A percentile compares a stretch with the other conserved stretches of the same genome.
Evolutionary conservation across 2,329 filamentous ascomycete genomes (phyloP).

Genomic region (Beauveria bassiana): DNA sequence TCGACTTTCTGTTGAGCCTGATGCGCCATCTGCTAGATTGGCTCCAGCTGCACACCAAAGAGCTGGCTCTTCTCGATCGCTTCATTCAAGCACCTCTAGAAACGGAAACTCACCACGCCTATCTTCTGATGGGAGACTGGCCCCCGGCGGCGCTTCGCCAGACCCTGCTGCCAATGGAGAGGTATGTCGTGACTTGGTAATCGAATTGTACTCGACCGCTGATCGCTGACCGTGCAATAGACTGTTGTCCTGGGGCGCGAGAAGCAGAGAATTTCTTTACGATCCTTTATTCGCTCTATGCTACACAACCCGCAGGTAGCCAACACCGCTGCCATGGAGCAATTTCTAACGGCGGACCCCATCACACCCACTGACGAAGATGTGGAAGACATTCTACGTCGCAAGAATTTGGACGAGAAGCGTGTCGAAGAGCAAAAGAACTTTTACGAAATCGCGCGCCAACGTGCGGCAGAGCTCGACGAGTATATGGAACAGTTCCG

Average conservation of each 20-base stretch:
- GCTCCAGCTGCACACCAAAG: slow-evolving; percentile 18
- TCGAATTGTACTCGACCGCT: background rate
- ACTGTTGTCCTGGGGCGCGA: slow-evolving; percentile 69
- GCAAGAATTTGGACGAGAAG: slow-evolving; percentile 78
- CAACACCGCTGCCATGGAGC: slow-evolving; percentile 70
- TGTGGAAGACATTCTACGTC: slow-evolving; percentile 66
- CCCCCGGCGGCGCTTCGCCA: slow-evolving; percentile 16
- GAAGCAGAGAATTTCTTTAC: slow-evolving; percentile 80
- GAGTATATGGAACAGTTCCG: slow-evolving; percentile 94
- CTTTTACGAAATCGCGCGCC: slow-evolving; percentile 92
- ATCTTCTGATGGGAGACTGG: slow-evolving; percentile 25
- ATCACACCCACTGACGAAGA: slow-evolving; percentile 76
- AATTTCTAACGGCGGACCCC: slow-evolving; percentile 71
- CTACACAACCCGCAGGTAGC: slow-evolving; percentile 80
- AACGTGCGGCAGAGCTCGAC: slow-evolving; percentile 85
- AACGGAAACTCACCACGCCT: slow-evolving; percentile 22
- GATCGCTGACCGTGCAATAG: slow-evolving; percentile 20
- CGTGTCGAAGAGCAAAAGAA: slow-evolving; percentile 85
- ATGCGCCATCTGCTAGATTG: slow-evolving; percentile 21
- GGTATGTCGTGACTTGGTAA: background rate
- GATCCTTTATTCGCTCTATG: slow-evolving; percentile 82
- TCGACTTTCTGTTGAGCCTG: slow-evolving; percentile 22
- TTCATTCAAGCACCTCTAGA: slow-evolving; percentile 24
- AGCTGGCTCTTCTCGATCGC: slow-evolving; percentile 19
- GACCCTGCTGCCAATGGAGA: slow-evolving; percentile 19